Base-by-base conservation (phyloP, 192 early-diverging fungal species). In the Entomortierella parvispora region DNA sequence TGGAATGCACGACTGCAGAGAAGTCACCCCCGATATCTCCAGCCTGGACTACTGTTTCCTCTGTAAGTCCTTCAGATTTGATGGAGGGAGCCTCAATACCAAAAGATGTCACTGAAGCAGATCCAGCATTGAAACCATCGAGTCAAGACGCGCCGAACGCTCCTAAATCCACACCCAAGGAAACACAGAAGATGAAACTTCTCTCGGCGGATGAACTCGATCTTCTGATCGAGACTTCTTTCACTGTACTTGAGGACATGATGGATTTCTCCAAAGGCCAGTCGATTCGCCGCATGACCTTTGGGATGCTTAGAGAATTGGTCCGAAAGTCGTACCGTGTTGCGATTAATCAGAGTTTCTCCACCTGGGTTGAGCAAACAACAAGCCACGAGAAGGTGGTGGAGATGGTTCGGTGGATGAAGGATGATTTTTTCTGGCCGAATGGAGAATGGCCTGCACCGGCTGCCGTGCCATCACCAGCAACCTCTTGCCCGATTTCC, bases 261-360 rank as follows among this genome's bases (percentile, higher is more conserved):
- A 77, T 77, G 74, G 74, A 77, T 22, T 77, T 77, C 20, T 77
- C 74, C 26, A 77, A 77, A 37, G 59, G 74, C n/a, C 74, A 77
- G 48, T 77, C 74, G n/a, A 77, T 77, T 40, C 74, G 74, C 3
- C 59, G 74, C 1, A 77, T 77, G 74, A 64, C 74, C 2, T 77
- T 77, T 64, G 74, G 74, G 5, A 40, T 77, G 47, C 61, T 77
- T 6, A 58, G 66, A 18, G 74, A 68, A 31, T 47, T 77, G 26
- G 74, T 77, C n/a, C 74, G 74, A 40, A 77, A 77, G 22, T 77
- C 74, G 7, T 77, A 77, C 50, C 59, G 74, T 2, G 65, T 55
- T 0, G 74, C 74, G 15, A 77, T 77, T 55, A 77, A 77, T 49
- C 54, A 77, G 42, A 68, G 63, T 40, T 77, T 77, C 48, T 77